Evolutionary conservation across 2,329 filamentous ascomycete genomes (phyloP).

Genomic region (Colletotrichum sp.): DNA sequence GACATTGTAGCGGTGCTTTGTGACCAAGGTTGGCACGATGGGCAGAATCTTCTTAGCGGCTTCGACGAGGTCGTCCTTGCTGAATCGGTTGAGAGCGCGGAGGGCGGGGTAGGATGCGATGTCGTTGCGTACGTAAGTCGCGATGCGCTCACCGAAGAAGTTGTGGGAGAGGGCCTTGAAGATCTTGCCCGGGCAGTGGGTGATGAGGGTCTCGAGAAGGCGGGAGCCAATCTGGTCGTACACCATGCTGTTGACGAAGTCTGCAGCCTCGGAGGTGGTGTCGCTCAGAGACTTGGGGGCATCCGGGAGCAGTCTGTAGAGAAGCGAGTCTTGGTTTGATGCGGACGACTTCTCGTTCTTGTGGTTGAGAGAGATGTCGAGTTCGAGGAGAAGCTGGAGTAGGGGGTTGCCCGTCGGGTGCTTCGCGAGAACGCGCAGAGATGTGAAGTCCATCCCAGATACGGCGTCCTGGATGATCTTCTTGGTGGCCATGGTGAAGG

Average conservation of each 20-base stretch:
- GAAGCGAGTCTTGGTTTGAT: conserved; percentile 56
- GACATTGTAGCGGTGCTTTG: conserved; percentile 78
- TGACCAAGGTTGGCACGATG: conserved; percentile 74
- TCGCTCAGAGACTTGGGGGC: conserved; percentile 73
- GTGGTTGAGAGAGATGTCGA: conserved; percentile 79
- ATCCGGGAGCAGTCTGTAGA: conserved; percentile 80
- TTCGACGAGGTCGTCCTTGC: conserved; percentile 82
- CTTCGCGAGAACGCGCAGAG: conserved; percentile 82
- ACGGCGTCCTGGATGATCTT: conserved; percentile 84
- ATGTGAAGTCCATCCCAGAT: conserved; percentile 75
- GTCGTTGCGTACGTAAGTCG: conserved; percentile 84
- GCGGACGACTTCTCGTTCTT: conserved; percentile 66
- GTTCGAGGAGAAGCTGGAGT: conserved; percentile 85
- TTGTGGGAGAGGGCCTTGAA: conserved; percentile 88
- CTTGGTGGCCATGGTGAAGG: conserved; percentile 77
- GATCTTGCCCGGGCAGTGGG: conserved; percentile 80
- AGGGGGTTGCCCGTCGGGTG: conserved; percentile 93
- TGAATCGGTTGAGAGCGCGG: conserved; percentile 79
- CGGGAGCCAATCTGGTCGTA: conserved; percentile 92
- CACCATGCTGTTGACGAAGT: conserved; percentile 84
- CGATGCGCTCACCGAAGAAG: conserved; percentile 80
- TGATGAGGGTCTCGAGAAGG: conserved; percentile 85
- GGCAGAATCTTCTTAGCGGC: conserved; percentile 76
- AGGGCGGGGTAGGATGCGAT: conserved; percentile 89
- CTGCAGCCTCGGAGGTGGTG: conserved; percentile 71